A percentile compares a stretch with the other conserved stretches of the same genome.
Conservation (phyloP, 306 rosid genomes). For the Lupinus albus region DNA sequence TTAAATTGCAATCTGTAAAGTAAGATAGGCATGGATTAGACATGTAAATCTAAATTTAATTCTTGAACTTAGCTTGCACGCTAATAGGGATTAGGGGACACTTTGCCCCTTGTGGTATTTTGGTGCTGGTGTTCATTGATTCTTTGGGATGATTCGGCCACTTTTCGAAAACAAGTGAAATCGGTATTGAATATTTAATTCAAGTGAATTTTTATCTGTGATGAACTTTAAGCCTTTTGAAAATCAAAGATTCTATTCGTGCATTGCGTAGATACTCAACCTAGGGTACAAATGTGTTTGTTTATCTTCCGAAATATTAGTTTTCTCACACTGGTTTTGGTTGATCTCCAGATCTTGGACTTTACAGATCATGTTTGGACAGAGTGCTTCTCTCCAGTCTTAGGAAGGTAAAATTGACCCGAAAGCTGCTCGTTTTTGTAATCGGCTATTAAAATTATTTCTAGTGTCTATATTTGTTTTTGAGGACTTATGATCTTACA, state of each 20-base stretch:
- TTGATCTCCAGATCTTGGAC: conserved; percentile 68
- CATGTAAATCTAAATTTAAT: conserved; percentile 20
- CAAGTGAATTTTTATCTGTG: conserved; percentile 18
- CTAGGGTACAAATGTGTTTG: neutral
- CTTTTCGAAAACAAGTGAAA: conserved; percentile 21
- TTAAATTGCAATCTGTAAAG: conserved; percentile 18
- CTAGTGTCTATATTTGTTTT: conserved; percentile 26
- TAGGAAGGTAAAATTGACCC: conserved; percentile 67
- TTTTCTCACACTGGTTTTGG: conserved; percentile 36
- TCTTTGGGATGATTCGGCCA: conserved; percentile 23
- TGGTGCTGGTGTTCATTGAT: conserved; percentile 26
- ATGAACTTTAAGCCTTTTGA: conserved; percentile 26
- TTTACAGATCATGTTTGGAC: conserved; percentile 94
- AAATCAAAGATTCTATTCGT: neutral
- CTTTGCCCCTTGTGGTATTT: conserved; percentile 11
- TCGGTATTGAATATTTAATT: conserved; percentile 13
- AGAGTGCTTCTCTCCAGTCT: conserved; percentile 77
- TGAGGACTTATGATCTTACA: conserved; percentile 50
- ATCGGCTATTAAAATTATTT: conserved; percentile 24
- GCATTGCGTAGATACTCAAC: conserved; percentile 10
- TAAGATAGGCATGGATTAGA: conserved; percentile 29
- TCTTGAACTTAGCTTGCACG: conserved; percentile 30
- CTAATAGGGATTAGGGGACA: neutral
- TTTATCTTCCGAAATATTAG: conserved; percentile 30
- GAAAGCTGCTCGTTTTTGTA: conserved; percentile 22